These are phyloP conservation scores for Naganishia liquefaciens DNA, from an alignment of 1,284 basidiomycete species.

Conservation along the genomic window DNA sequence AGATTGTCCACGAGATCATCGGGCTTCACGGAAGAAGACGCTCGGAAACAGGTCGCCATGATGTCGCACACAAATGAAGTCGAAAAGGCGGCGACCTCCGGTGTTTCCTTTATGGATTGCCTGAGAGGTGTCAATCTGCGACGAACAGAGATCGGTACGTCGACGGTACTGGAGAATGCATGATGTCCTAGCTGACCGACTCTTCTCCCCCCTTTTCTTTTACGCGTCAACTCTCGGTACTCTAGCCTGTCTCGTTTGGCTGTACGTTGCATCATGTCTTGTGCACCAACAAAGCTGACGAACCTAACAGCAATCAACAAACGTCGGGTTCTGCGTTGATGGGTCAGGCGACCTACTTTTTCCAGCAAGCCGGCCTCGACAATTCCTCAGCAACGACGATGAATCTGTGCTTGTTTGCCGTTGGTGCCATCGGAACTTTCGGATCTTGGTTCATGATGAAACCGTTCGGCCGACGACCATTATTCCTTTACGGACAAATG, in stretches of 20 bases:
- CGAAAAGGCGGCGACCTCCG: constrained; percentile 47
- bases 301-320: background rate
- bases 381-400: constrained; percentile 45
- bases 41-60: constrained; percentile 46
- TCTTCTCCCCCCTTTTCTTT: too few species aligned
- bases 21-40: constrained; percentile 37
- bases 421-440: constrained; percentile 48
- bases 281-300: background rate
- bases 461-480: constrained; percentile 48
- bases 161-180: too few species aligned
- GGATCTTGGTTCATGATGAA: constrained; percentile 51
- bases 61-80: constrained; percentile 54
- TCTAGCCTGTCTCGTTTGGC: too few species aligned
- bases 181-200: too few species aligned
- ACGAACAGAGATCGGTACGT: constrained; percentile 51
- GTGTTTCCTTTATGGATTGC: constrained; percentile 50
- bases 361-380: constrained; percentile 47
- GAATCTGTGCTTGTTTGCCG: constrained; percentile 45
- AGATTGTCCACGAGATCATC: constrained; percentile 37
- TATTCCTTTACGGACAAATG: constrained; percentile 47
- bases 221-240: too few species aligned
- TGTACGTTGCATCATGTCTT: constrained; percentile 42
- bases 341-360: constrained; percentile 49
- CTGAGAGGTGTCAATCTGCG: constrained; percentile 53
- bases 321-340: constrained; percentile 38